These are phyloP conservation scores for Evernia prunastri DNA, from an alignment of 495 filamentous ascomycete genomes.

Conservation along the genomic window DNA sequence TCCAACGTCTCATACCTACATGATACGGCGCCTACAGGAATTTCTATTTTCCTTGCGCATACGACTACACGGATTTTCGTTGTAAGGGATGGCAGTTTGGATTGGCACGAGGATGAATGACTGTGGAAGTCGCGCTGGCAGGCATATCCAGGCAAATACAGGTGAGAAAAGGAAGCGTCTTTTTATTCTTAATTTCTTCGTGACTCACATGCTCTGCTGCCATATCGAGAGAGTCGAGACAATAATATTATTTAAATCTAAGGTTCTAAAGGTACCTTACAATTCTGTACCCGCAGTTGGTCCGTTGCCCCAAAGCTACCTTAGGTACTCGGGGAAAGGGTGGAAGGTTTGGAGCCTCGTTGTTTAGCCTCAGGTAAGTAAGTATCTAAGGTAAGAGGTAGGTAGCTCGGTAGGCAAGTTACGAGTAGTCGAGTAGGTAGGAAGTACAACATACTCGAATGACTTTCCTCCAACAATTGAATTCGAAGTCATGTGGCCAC, in stretches of 20 bases:
- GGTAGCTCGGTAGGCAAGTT: too few relatives aligned
- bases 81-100: neutral
- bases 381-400: too few relatives aligned
- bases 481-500: neutral
- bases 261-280: too few relatives aligned
- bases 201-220: conserved; percentile 20
- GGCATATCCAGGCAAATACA: conserved; percentile 2
- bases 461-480: neutral
- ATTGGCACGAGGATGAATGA: neutral
- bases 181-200: neutral
- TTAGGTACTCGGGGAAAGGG: too few relatives aligned
- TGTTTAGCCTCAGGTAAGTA: neutral
- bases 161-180: neutral
- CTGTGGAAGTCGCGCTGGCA: neutral
- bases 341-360: conserved; percentile 1
- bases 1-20: conserved; percentile 15
- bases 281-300: neutral
- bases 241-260: too few relatives aligned
- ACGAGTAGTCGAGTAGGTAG: too few relatives aligned
- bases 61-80: neutral
- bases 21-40: conserved; percentile 1
- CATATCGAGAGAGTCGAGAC: conserved; percentile 9
- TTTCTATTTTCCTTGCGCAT: conserved; percentile 1
- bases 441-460: too few relatives aligned
- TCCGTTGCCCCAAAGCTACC: conserved; percentile 3